phyloP scores from a whole-genome alignment of 139 green algal genomes.

The Pedinophyceae sp. region DNA sequence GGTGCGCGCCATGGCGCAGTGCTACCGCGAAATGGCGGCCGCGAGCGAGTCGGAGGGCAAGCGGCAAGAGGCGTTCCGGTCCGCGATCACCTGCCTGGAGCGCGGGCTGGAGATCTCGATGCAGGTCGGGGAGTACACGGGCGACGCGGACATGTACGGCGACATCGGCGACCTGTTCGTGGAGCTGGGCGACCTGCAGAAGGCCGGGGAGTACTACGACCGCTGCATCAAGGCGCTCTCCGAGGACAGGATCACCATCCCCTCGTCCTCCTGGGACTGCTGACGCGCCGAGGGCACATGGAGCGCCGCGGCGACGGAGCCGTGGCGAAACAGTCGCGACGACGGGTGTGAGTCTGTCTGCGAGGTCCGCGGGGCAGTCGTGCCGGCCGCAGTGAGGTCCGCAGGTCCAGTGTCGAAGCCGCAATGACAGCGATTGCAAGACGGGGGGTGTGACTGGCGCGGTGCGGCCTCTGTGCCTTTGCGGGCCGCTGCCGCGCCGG shows the following conservation, averaged over 20 bases:
- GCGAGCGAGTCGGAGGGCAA: not conserved
- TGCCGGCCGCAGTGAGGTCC: no score
- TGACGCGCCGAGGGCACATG: not conserved
- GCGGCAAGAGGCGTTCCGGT: not conserved
- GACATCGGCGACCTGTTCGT: constrained; percentile 12
- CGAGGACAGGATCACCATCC: not conserved
- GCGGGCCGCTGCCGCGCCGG: no score
- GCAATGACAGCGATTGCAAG: no score
- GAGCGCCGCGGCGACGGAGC: no score
- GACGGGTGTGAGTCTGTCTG: no score
- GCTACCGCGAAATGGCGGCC: not conserved
- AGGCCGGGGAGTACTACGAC: constrained; percentile 22
- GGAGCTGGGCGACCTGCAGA: constrained; percentile 21
- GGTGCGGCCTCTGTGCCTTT: no score
- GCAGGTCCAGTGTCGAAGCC: no score
- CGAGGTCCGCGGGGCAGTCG: no score
- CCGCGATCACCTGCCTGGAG: not conserved
- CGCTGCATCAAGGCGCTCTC: constrained; percentile 5
- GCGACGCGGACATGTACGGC: constrained; percentile 10
- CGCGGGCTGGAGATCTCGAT: not conserved
- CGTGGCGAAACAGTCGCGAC: no score
- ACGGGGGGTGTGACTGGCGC: no score
- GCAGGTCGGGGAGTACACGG: not conserved
- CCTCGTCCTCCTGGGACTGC: constrained; percentile 1
- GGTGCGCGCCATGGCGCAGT: not conserved